Evolutionary conservation across 805 yeast species (phyloP).

Genomic region (Myxozyma udenii): DNA sequence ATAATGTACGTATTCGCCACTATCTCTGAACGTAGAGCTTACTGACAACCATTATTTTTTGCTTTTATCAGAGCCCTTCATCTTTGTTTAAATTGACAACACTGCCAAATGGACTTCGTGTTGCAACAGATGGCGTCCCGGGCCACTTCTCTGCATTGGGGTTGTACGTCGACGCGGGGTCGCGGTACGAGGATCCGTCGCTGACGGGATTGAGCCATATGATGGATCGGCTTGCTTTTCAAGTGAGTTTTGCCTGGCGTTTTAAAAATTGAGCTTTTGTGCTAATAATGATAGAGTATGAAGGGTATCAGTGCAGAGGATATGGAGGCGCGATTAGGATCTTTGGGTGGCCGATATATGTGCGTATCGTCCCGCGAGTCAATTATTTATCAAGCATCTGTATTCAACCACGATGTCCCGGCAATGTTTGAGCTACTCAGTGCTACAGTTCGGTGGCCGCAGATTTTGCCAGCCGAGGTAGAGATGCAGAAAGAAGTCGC

Average conservation of each 20-base stretch:
- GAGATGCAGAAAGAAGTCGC: conserved; percentile 70
- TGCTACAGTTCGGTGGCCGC: conserved; percentile 75
- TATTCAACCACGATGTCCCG: conserved; percentile 80
- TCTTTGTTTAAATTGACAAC: conserved; percentile 39
- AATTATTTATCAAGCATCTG: conserved; percentile 90
- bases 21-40: no score
- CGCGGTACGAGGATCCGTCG: conserved; percentile 65
- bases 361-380: conserved; percentile 90
- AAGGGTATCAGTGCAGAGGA: conserved; percentile 49
- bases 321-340: conserved; percentile 72
- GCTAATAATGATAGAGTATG: conserved; percentile 34
- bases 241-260: conserved; percentile 9
- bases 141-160: conserved; percentile 92
- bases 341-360: conserved; percentile 90
- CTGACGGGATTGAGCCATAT: conserved; percentile 78
- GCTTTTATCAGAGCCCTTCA: no score
- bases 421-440: conserved; percentile 71
- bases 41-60: no score
- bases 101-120: conserved; percentile 71
- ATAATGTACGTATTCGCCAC: no score
- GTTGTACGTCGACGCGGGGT: conserved; percentile 84
- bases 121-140: conserved; percentile 81
- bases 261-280: background rate
- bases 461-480: conserved; percentile 64
- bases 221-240: conserved; percentile 75